A percentile compares a stretch with the other conserved stretches of the same genome.
Evolutionary conservation across 305 asterid species (phyloP).

Genomic region (Fraxinus greggii): DNA sequence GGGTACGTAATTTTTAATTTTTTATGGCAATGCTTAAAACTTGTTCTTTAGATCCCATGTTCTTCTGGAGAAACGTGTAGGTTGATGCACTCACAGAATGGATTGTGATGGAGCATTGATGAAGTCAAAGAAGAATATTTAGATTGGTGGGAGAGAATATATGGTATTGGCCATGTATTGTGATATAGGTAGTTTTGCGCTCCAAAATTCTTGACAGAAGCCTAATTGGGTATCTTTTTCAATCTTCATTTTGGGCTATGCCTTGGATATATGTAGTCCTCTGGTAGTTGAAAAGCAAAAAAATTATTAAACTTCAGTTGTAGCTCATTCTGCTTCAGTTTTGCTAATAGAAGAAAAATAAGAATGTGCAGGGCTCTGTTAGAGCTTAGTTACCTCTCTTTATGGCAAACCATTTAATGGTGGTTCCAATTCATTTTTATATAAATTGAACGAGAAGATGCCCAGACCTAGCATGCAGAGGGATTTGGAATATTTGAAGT

Average conservation of each 20-base stretch:
- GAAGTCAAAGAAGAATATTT: not conserved
- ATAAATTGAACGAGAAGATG: not conserved
- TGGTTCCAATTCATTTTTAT: not conserved
- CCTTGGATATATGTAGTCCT: not conserved
- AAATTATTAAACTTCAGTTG: not conserved
- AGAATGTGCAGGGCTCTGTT: not conserved
- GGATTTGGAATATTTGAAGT: not conserved
- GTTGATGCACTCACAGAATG: not conserved
- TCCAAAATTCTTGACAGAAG: not conserved
- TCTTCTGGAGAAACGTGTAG: not conserved
- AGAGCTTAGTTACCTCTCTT: not conserved
- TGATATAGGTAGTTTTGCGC: not conserved
- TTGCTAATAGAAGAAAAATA: not conserved
- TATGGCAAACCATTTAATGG: not conserved
- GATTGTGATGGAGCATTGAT: not conserved
- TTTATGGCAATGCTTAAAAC: not conserved
- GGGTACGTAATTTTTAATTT: not conserved
- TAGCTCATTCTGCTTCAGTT: not conserved
- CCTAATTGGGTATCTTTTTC: not conserved
- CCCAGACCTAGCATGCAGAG: not conserved
- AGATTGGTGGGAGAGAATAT: not conserved
- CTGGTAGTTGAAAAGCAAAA: not conserved
- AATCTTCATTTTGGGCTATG: not conserved
- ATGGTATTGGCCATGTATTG: not conserved
- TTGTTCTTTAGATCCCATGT: not conserved